Conservation (phyloP, 345 rosid species). For the Hypericum androsaemum region DNA sequence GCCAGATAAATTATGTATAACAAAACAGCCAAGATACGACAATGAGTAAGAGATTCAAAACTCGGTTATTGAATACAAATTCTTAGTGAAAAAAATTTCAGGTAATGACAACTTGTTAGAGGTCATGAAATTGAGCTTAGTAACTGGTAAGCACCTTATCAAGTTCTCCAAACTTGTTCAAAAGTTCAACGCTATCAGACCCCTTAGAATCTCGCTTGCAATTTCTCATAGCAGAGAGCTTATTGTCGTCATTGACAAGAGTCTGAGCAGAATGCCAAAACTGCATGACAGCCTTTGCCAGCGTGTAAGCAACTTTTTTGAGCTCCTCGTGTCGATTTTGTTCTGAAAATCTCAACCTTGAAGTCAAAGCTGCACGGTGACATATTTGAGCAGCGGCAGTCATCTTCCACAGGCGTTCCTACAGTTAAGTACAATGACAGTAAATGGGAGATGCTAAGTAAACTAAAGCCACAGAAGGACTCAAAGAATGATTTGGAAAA, state of each 20-base stretch:
- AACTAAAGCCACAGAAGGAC: background rate
- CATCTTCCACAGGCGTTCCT: conserved; percentile 99
- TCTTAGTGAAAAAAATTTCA: too few species aligned
- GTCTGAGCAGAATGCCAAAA: conserved; percentile 75
- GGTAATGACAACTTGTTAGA: too few species aligned
- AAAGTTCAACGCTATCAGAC: conserved; percentile 22
- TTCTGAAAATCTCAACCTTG: conserved; percentile 48
- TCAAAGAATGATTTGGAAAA: too few species aligned
- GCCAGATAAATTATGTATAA: too few species aligned
- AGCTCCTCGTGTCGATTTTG: conserved; percentile 38
- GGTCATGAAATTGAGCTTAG: conserved; percentile 5
- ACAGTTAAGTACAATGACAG: conserved; percentile 10
- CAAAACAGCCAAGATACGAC: too few species aligned
- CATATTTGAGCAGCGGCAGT: conserved; percentile 94
- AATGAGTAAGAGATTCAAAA: too few species aligned
- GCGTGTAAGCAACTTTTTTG: conserved; percentile 48
- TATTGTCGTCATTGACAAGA: conserved; percentile 28
- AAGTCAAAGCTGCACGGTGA: conserved; percentile 54
- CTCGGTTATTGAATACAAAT: too few species aligned
- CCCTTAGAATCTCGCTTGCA: conserved; percentile 15
- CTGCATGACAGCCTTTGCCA: conserved; percentile 77
- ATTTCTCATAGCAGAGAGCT: conserved; percentile 20
- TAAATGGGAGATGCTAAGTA: background rate
- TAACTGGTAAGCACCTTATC: conserved; percentile 25
- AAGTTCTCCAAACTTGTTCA: conserved; percentile 29